Base-by-base conservation (phyloP, 2,329 filamentous ascomycete genomes). In the Colletotrichum phormii region DNA sequence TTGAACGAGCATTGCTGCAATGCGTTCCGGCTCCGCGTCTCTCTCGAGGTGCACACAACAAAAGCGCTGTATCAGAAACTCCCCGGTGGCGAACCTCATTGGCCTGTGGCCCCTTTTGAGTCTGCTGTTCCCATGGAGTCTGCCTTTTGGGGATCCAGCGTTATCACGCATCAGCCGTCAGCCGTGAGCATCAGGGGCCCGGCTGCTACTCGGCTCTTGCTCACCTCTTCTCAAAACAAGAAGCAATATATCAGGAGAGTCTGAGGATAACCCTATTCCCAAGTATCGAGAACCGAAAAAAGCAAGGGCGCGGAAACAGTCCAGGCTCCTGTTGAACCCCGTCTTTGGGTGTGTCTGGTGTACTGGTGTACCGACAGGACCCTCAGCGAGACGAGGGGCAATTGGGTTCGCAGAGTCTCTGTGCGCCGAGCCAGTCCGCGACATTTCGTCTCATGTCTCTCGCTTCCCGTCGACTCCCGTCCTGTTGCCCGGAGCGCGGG, bases 401-500 rank as follows among this genome's bases (percentile, higher is more conserved):
- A 70, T 60, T 69, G 54, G 55, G 70, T 70, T 72, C 61, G 59
- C 46, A 60, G 29, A 42, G 54, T 49, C 70, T 72, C 66, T 72
- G 66, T 72, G 70, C 70, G 46, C 60, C 66, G 63, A 64, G 46
- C 62, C 42, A 59, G 67, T 54, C 68, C 57, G 63, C 68, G 29
- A 71, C 57, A 64, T 70, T 72, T 72, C 70, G 65, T 72, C 70
- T 70, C 59, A 72, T 72, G 54, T 61, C 33, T 63, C 33, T 68
- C 33, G 42, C 70, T 64, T 70, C 54, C 70, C 66, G 70, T 70
- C 54, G 15, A 60, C 55, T 70, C 60, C 60, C 70, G 49, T 49
- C 55, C 33, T 68, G 54, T 35, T 42, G 60, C 70, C 64, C 66
- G 42, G 65, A 12, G 59, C 51, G 42, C 18, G 42, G 42, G 42